These are phyloP conservation scores for Apocynum venetum DNA, from an alignment of 257 asterid species.

Conservation along the genomic window DNA sequence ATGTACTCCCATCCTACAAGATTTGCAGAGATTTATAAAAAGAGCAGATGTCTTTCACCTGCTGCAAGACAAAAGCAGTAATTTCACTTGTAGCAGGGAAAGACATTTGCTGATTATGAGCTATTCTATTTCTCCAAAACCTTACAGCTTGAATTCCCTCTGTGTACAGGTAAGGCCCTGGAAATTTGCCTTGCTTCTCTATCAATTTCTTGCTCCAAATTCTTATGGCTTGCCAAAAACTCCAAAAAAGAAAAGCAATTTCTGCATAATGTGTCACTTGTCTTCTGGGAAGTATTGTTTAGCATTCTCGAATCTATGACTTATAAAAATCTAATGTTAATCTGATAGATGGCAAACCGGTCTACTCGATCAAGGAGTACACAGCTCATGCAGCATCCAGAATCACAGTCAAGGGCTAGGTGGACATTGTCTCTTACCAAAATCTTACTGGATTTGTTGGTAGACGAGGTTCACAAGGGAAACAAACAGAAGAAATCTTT, in stretches of 20 bases:
- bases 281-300: neutral
- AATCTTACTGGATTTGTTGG: constrained; percentile 59
- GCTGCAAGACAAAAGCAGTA: too few relatives aligned
- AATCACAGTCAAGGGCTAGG: constrained; percentile 69
- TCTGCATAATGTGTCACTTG: neutral
- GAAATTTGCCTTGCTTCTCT: neutral
- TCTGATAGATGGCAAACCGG: constrained; percentile 59
- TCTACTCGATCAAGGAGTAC: constrained; percentile 50
- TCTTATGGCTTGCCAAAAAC: neutral
- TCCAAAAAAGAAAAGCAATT: neutral
- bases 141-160: too few relatives aligned
- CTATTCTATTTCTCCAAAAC: too few relatives aligned
- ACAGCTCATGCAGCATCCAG: constrained; percentile 38
- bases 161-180: too few relatives aligned
- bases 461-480: constrained; percentile 58
- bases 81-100: too few relatives aligned
- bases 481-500: constrained; percentile 54
- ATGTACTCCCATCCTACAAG: too few relatives aligned
- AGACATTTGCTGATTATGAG: too few relatives aligned
- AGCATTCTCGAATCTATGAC: neutral
- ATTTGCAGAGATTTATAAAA: too few relatives aligned
- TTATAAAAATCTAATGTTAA: constrained; percentile 9
- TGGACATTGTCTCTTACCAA: constrained; percentile 67
- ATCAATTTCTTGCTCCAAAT: neutral
- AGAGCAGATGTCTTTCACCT: too few relatives aligned